Conservation (phyloP, 2,329 filamentous ascomycete species). For the Penicillium sp. region DNA sequence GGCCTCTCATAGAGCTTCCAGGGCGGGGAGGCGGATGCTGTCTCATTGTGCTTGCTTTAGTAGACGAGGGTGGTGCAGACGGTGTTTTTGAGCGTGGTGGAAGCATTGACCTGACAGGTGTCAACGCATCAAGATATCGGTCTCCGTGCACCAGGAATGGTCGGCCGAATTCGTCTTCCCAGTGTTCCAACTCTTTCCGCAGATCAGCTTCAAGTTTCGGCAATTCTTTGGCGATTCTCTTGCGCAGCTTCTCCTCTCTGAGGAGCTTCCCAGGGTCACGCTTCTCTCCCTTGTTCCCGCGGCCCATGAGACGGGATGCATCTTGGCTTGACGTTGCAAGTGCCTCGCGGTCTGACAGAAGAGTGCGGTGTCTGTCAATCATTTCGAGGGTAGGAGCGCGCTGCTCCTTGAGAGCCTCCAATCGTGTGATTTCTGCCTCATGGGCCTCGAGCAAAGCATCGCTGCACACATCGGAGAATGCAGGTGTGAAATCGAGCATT, state of each 20-base stretch:
- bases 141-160: slow-evolving; percentile 93
- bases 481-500: slow-evolving; percentile 96
- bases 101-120: slow-evolving; percentile 64
- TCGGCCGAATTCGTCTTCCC: slow-evolving; percentile 91
- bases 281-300: slow-evolving; percentile 88
- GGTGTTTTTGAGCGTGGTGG: slow-evolving; percentile 53
- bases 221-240: slow-evolving; percentile 92
- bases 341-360: slow-evolving; percentile 83
- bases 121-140: slow-evolving; percentile 81
- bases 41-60: slow-evolving; percentile 26
- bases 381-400: slow-evolving; percentile 78
- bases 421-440: slow-evolving; percentile 79
- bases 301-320: slow-evolving; percentile 85
- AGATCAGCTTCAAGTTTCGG: slow-evolving; percentile 88
- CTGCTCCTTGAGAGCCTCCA: slow-evolving; percentile 81
- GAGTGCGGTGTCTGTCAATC: slow-evolving; percentile 76
- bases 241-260: slow-evolving; percentile 97
- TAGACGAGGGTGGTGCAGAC: slow-evolving; percentile 32
- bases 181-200: slow-evolving; percentile 73
- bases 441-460: slow-evolving; percentile 93
- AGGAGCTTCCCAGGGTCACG: slow-evolving; percentile 92
- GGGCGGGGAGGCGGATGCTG: slow-evolving; percentile 32
- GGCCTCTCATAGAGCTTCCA: slow-evolving; percentile 38
- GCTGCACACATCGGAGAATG: slow-evolving; percentile 95
- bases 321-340: slow-evolving; percentile 90